These are phyloP conservation scores for Xanthoceras sorbifolium DNA, from an alignment of 345 rosid genomes.

Conservation along the genomic window DNA sequence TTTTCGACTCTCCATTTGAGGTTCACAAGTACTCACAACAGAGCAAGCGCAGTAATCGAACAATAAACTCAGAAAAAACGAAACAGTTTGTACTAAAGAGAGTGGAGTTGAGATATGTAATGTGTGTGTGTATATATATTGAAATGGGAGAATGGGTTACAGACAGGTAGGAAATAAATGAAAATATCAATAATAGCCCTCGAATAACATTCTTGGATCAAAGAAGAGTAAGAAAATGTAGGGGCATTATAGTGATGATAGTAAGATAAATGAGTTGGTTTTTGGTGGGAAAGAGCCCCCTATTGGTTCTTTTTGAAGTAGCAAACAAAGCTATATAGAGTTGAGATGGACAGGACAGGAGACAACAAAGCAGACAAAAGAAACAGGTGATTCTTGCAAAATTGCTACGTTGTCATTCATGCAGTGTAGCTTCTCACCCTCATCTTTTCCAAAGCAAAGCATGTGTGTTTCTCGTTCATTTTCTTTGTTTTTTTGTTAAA, in stretches of 20 bases:
- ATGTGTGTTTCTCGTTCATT: background rate
- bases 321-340: background rate
- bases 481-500: background rate
- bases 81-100: background rate
- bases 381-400: background rate
- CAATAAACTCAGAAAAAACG: background rate
- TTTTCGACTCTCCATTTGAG: conserved; percentile 10
- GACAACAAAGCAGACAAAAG: background rate
- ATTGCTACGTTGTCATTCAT: conserved; percentile 11
- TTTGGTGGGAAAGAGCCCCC: background rate
- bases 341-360: background rate
- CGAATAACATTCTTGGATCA: background rate
- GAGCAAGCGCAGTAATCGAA: background rate
- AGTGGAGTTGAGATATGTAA: too few species aligned
- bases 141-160: background rate
- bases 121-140: background rate
- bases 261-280: background rate
- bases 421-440: conserved; percentile 2
- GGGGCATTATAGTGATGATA: background rate
- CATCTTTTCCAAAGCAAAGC: conserved; percentile 1
- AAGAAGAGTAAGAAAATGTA: too few species aligned
- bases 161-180: background rate
- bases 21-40: background rate
- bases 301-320: background rate
- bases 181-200: conserved; percentile 7